Evolutionary conservation across 2,329 filamentous ascomycete genomes (phyloP).

Genomic region (Neofusicoccum laricinum): DNA sequence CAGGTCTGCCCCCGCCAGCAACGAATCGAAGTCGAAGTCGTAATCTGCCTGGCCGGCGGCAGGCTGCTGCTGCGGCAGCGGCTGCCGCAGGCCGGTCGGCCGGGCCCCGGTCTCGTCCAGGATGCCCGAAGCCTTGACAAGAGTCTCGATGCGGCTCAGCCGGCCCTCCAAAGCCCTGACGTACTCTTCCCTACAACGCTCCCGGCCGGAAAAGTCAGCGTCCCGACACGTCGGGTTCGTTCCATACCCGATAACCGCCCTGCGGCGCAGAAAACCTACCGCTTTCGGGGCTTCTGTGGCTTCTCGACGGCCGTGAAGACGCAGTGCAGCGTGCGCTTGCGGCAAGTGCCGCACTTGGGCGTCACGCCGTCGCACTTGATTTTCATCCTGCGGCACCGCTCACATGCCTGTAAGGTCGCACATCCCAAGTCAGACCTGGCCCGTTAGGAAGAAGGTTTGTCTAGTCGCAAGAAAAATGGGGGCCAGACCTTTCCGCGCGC

Average conservation of each 20-base stretch:
- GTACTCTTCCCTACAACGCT: neutral
- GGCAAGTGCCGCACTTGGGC: conserved; percentile 1
- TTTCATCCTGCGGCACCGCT: conserved; percentile 7
- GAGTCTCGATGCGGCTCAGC: neutral
- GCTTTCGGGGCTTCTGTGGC: neutral
- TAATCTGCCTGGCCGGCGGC: neutral
- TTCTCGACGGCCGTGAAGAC: neutral
- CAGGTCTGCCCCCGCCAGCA: neutral
- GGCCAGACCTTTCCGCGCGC: neutral
- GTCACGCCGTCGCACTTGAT: conserved; percentile 8
- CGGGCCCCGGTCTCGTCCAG: neutral
- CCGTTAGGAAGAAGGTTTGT: neutral
- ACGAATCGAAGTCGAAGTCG: neutral
- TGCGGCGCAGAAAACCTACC: neutral
- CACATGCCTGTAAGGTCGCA: neutral
- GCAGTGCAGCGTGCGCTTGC: neutral
- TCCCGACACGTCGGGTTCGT: neutral
- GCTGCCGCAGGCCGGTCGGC: neutral
- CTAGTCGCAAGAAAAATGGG: neutral
- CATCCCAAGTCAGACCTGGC: neutral
- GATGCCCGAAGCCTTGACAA: neutral
- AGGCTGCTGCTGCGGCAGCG: neutral
- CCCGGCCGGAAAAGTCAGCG: neutral
- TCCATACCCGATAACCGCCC: neutral
- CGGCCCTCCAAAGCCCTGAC: neutral